Evolutionary conservation across 2,329 filamentous ascomycete genomes (phyloP).

Genomic region (Thermothelomyces thermophilus): DNA sequence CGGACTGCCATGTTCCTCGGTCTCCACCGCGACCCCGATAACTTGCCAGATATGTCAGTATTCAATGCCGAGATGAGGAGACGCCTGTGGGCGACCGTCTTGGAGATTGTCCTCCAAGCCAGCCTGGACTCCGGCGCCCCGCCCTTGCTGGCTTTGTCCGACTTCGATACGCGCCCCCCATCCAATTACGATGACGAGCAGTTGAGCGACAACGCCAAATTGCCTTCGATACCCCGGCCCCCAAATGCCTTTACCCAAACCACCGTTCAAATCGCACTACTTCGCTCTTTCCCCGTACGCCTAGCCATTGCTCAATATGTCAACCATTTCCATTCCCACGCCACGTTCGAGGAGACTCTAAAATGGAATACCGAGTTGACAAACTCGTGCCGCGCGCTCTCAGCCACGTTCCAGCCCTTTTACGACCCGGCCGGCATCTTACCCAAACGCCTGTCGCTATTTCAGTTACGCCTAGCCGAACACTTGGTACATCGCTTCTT

Average conservation of each 20-base stretch:
- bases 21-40: slow-evolving; percentile 49
- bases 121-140: slow-evolving; percentile 46
- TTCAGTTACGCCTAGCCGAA: slow-evolving; percentile 39
- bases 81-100: slow-evolving; percentile 49
- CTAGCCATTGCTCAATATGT: slow-evolving; percentile 39
- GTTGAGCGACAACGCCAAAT: slow-evolving; percentile 34
- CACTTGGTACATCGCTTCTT: slow-evolving; percentile 41
- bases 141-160: slow-evolving; percentile 39
- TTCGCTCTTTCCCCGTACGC: slow-evolving; percentile 38
- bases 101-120: slow-evolving; percentile 48
- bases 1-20: slow-evolving; percentile 52
- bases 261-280: slow-evolving; percentile 42
- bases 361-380: slow-evolving; percentile 40
- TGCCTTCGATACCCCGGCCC: slow-evolving; percentile 20
- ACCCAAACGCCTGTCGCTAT: slow-evolving; percentile 28
- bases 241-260: slow-evolving; percentile 38
- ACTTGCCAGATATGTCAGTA: slow-evolving; percentile 41
- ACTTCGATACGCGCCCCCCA: slow-evolving; percentile 46
- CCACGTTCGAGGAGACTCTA: slow-evolving; percentile 43
- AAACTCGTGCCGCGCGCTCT: slow-evolving; percentile 33
- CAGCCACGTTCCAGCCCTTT: slow-evolving; percentile 27
- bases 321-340: slow-evolving; percentile 39
- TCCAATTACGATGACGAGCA: slow-evolving; percentile 47
- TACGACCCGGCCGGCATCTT: slow-evolving; percentile 26
- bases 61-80: slow-evolving; percentile 48